Evolutionary conservation across 2,329 filamentous ascomycete genomes (phyloP).

Genomic region (Eurotiales sp.): DNA sequence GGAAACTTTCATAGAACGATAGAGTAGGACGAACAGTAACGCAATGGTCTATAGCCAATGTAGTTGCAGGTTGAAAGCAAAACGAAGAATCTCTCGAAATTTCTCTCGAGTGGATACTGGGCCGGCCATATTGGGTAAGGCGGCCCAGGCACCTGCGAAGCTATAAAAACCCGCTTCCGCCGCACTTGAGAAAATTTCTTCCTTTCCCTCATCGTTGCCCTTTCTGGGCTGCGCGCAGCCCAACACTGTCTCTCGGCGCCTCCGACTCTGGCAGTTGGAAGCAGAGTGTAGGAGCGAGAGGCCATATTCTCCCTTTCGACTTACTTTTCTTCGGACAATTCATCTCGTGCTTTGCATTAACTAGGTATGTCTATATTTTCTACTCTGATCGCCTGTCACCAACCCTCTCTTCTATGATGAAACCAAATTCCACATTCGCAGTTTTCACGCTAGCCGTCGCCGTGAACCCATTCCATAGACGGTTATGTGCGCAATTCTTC

Average conservation of each 20-base stretch:
- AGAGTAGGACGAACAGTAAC: no score
- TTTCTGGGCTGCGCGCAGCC: no score
- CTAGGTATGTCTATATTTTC: conserved; percentile 8
- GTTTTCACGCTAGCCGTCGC: conserved; percentile 21
- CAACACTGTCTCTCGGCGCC: no score
- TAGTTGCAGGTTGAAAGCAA: not conserved
- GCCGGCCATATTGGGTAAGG: not conserved
- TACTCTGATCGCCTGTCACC: not conserved
- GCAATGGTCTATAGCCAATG: no score
- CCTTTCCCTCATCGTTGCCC: conserved; percentile 14
- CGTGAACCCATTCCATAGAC: conserved; percentile 18
- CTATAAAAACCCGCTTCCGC: conserved; percentile 14
- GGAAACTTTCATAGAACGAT: no score
- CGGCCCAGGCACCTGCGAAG: not conserved
- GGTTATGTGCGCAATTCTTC: conserved; percentile 18
- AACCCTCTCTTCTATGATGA: conserved; percentile 32
- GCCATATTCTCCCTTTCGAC: no score
- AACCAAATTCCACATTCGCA: conserved; percentile 41
- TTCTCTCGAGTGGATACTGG: not conserved
- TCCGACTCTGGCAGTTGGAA: no score
- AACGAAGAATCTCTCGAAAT: not conserved
- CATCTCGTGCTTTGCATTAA: not conserved
- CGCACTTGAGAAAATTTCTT: conserved; percentile 5
- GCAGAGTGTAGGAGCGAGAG: no score
- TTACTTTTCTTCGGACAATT: not conserved